phyloP scores from a whole-genome alignment of 768 basidiomycete genomes.

The Lactifluus hygrophoroides region DNA sequence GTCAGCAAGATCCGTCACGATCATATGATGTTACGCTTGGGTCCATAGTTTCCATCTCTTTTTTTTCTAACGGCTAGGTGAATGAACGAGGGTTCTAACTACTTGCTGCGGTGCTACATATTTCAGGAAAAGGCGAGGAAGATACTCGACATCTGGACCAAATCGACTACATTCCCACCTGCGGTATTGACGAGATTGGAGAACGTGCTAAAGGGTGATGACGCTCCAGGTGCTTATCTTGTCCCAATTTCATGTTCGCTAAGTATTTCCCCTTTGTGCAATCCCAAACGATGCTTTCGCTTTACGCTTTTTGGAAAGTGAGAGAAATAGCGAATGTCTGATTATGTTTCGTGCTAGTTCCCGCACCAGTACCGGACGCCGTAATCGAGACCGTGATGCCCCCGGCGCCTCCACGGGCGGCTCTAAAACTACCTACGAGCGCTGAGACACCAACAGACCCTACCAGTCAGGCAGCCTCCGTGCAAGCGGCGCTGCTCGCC shows the following conservation, averaged over 20 bases:
- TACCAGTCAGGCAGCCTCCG: slow-evolving; percentile 27
- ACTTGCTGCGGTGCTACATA: slow-evolving; percentile 26
- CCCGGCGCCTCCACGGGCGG: slow-evolving; percentile 17
- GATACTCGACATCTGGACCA: slow-evolving; percentile 96
- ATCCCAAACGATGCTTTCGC: slow-evolving; percentile 50
- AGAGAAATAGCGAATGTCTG: slow-evolving; percentile 44
- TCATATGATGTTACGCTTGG: slow-evolving; percentile 25
- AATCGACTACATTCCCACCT: slow-evolving; percentile 81
- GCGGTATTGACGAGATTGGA: slow-evolving; percentile 63
- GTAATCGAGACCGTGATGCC: slow-evolving; percentile 16
- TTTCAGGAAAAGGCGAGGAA: slow-evolving; percentile 94
- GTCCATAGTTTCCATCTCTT: slow-evolving; percentile 24
- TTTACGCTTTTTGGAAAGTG: slow-evolving; percentile 40
- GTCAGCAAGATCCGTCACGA: slow-evolving; percentile 18
- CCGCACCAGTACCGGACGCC: slow-evolving; percentile 18
- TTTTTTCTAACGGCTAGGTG: slow-evolving; percentile 25
- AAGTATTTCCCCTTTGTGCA: slow-evolving; percentile 69
- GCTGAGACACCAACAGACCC: slow-evolving; percentile 27
- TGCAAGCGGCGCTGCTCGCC: slow-evolving; percentile 61
- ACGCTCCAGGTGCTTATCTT: slow-evolving; percentile 81
- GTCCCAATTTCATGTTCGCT: slow-evolving; percentile 58
- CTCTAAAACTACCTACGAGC: slow-evolving; percentile 16
- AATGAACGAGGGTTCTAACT: slow-evolving; percentile 34
- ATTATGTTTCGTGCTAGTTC: slow-evolving; percentile 35
- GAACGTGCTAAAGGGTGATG: slow-evolving; percentile 55